Percentiles rank a stretch among this genome's conserved stretches.
phyloP scores from a whole-genome alignment of 2,329 filamentous ascomycete species.

The Emergomyces pasteurianus region DNA sequence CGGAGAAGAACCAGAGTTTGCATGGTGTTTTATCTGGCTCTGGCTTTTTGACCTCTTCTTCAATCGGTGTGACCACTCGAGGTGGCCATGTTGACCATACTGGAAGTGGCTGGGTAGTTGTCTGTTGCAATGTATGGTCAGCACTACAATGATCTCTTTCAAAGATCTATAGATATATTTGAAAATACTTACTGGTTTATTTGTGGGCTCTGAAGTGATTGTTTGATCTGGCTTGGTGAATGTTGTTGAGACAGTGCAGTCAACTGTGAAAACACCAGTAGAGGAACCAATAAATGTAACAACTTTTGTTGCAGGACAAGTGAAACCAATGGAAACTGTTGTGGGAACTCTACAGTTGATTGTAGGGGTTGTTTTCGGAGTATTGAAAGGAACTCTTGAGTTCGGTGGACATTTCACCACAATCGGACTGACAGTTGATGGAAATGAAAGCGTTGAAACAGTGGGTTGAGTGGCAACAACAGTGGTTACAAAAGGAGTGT shows the following conservation, averaged over 20 bases:
- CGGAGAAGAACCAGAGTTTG: conserved; percentile 1
- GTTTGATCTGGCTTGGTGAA: neutral
- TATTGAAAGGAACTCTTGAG: neutral
- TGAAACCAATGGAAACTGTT: neutral
- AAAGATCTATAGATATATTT: neutral
- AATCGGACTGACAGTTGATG: conserved; percentile 1
- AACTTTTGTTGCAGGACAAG: conserved; percentile 1
- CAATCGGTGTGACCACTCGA: neutral
- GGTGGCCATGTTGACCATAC: neutral
- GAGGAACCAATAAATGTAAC: conserved; percentile 1
- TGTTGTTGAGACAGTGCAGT: conserved; percentile 1
- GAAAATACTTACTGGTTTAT: neutral
- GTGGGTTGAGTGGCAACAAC: neutral
- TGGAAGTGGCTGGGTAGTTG: neutral
- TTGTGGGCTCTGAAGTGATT: neutral
- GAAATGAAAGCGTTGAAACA: neutral
- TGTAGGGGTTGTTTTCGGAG: conserved; percentile 1
- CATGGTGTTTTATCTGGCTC: neutral
- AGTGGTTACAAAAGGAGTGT: neutral
- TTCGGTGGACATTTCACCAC: neutral
- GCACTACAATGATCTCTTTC: neutral
- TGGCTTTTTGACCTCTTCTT: neutral
- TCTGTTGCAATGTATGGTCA: neutral
- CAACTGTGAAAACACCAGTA: neutral
- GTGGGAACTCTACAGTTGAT: neutral